Base-by-base conservation (phyloP, 1,284 basidiomycete species). In the Boletellus sp. region DNA sequence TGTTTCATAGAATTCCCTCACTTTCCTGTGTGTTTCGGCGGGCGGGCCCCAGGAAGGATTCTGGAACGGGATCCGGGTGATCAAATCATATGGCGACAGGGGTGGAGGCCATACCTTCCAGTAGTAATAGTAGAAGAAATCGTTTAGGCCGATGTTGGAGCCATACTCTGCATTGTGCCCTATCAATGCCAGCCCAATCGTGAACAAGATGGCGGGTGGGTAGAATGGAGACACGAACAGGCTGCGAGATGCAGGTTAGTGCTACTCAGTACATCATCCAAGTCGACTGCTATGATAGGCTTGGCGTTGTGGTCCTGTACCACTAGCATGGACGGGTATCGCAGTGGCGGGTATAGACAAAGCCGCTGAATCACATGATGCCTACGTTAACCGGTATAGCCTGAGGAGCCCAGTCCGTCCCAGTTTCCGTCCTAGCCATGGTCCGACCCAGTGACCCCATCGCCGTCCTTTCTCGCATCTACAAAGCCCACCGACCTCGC, bases 241-340 rank as follows among this genome's bases (percentile, higher is more conserved):
- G 79, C 66, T 5, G 80, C 78, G 10, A 89, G 77, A 13, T 71
- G 71, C 39, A 66, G 57, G 63, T 90, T 91, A 3, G 87, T 91
- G 59, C 80, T 69, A 53, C 80, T 75, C 42, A 90, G 66, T 5
- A 90, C 87, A 70, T 91, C 87, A 56, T 90, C 87, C 49, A 89
- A 67, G 68, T 90, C 87, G 32, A 88, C 71, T 4, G 84, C 84
- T 58, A 90, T 83, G 38, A 82, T 63, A 11, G 74, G 73, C 48
- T 62, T 64, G 32, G 49, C 25, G 16, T 8, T 19, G 20, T 39
- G 6, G 16, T 16, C 32, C 17, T 8, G 8, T 22, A 20, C 37
- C 36, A 8, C 17, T n/a, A 32, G 27, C 50, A 46, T 54, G 22
- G 25, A 13, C 23, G 41, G 50, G 43, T 43, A 47, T 48, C 43